Evolutionary conservation across 2,329 filamentous ascomycete genomes (phyloP).

Genomic region (Phoma herbarum): DNA sequence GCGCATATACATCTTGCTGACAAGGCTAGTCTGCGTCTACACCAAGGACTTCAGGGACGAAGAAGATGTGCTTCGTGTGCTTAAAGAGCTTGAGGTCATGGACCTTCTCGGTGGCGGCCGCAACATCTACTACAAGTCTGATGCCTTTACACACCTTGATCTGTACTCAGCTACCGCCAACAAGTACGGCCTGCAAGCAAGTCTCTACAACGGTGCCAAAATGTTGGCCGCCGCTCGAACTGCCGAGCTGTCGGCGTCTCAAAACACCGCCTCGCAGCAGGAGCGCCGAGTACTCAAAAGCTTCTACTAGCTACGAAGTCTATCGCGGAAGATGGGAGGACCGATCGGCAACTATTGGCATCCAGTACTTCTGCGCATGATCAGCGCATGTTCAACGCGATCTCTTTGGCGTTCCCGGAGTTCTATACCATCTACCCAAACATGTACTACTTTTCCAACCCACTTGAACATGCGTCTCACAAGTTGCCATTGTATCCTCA

Average conservation of each 20-base stretch:
- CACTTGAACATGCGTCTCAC: neutral
- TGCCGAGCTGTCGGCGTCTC: slow-evolving; percentile 12
- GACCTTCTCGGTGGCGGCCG: slow-evolving; percentile 62
- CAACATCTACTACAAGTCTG: slow-evolving; percentile 80
- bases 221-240: slow-evolving; percentile 35
- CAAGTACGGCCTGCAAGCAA: slow-evolving; percentile 54
- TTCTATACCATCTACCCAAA: slow-evolving; percentile 3
- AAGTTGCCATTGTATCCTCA: neutral
- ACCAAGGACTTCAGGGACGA: slow-evolving; percentile 76
- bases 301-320: slow-evolving; percentile 7
- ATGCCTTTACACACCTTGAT: slow-evolving; percentile 61
- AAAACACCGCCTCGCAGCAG: slow-evolving; percentile 17
- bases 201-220: slow-evolving; percentile 55
- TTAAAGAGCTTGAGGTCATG: slow-evolving; percentile 63
- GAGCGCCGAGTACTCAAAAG: slow-evolving; percentile 13
- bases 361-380: neutral
- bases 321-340: neutral
- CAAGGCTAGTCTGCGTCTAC: slow-evolving; percentile 68
- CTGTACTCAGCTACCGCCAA: slow-evolving; percentile 50
- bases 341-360: neutral
- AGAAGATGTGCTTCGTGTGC: slow-evolving; percentile 73
- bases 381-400: neutral
- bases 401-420: neutral
- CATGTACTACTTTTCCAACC: neutral
- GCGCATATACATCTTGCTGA: neutral